Evolutionary conservation across 192 early-diverging fungal genomes (phyloP).

Genomic region (Backusella westeae): DNA sequence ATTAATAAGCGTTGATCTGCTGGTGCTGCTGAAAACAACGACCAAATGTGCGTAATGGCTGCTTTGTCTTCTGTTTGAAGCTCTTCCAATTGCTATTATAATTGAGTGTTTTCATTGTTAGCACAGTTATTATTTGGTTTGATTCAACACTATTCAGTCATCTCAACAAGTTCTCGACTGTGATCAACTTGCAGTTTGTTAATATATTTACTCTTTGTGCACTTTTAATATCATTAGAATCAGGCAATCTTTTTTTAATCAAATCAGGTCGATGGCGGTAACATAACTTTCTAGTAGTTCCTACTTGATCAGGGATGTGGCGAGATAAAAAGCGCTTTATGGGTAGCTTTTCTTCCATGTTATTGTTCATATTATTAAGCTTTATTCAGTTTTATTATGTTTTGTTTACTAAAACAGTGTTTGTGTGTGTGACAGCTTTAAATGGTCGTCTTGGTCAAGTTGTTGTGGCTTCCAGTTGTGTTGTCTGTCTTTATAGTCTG

Average conservation of each 20-base stretch:
- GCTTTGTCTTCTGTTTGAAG: constrained; percentile 55
- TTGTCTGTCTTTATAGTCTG: no score
- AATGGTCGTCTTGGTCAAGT: background rate
- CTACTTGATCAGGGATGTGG: constrained; percentile 29
- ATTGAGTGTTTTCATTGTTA: background rate
- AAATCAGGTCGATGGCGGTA: constrained; percentile 62
- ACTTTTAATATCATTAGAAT: constrained; percentile 45
- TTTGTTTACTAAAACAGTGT: background rate
- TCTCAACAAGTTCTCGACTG: background rate
- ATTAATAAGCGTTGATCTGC: constrained; percentile 64
- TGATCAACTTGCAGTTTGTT: background rate
- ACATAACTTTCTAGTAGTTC: constrained; percentile 35
- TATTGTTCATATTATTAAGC: background rate
- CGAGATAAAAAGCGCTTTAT: constrained; percentile 32
- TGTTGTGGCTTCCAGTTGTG: no score
- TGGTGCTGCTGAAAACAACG: constrained; percentile 64
- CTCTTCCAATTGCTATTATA: constrained; percentile 50
- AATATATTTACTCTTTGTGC: constrained; percentile 44
- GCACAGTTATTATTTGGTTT: background rate
- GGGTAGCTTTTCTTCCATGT: constrained; percentile 8
- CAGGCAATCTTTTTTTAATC: constrained; percentile 44
- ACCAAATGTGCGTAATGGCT: constrained; percentile 71
- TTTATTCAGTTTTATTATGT: background rate
- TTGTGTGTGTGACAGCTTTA: background rate
- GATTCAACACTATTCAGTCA: background rate